phyloP scores from a whole-genome alignment of 106 monocot genomes.

The Cymbidium sinense region DNA sequence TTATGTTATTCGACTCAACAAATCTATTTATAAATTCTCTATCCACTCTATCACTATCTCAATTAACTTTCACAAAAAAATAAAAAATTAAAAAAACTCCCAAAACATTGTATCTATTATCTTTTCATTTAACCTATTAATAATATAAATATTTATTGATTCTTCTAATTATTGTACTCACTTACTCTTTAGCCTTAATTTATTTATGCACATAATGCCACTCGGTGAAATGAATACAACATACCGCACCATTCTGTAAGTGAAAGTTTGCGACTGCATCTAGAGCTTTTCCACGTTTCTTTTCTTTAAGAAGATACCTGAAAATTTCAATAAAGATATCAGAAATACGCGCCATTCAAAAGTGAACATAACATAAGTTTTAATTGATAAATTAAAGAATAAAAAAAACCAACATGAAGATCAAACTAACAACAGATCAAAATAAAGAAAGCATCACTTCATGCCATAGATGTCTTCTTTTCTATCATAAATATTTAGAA shows the following conservation, averaged over 20 bases:
- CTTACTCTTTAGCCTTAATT: not conserved
- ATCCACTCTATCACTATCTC: no score
- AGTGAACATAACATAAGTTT: not conserved
- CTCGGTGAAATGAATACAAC: conserved; percentile 4
- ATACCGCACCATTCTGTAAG: conserved; percentile 91
- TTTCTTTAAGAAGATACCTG: conserved; percentile 76
- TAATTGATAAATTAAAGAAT: not conserved
- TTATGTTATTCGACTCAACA: no score
- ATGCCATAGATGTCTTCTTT: not conserved
- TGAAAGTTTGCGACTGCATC: conserved; percentile 90
- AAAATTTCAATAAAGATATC: not conserved
- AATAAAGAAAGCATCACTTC: not conserved
- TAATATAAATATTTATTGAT: no score
- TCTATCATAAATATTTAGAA: not conserved
- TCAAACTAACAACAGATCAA: not conserved
- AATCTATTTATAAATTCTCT: no score
- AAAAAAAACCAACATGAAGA: not conserved
- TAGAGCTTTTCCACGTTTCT: conserved; percentile 77
- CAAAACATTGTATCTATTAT: no score
- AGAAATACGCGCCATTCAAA: not conserved
- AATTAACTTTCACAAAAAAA: no score
- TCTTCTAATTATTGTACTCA: no score
- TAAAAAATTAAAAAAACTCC: no score
- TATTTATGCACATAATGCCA: conserved; percentile 4
- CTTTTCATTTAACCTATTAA: no score